Base-by-base conservation (phyloP, 2,329 filamentous ascomycete genomes). In the Microcera coccophila region DNA sequence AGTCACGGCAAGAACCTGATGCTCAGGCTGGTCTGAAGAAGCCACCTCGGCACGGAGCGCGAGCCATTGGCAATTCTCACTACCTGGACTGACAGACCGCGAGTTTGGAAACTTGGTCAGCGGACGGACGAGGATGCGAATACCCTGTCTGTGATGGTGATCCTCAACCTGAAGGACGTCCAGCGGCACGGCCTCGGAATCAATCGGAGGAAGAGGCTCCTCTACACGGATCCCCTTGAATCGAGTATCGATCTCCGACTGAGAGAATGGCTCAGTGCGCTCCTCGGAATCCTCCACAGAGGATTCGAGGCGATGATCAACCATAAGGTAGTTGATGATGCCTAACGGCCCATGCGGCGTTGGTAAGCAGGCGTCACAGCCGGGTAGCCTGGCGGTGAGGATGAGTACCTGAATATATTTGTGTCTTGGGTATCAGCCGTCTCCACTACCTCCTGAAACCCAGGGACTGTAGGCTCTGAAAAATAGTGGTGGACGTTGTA, bases 1-100 rank as follows among this genome's bases (percentile, higher is more conserved):
- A 52, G 76, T 79, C 55, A 81, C 77, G 26, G 78, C 78, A 19
- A 81, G 62, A 36, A 81, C 78, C 55, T 72, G 76, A 59, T 79
- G 73, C 48, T 72, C 69, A n/a, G 74, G 70, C 57, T 73, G 67
- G n/a, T 74, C 69, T 31, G 73, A 60, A 15, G 73, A 71, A 28
- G 74, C 69, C 28, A 75, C 69, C 57, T 79, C 75, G 47, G 76
- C 73, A 42, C 73, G 75, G 39, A 81, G 64, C 14, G 73, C 74
- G 14, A 81, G 63, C 74, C 76, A 80, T 56, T 74, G 72, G 58
- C 74, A 76, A 61, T 74, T 79, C 37, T 78, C 73, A 57, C 67
- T 75, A 19, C 72, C 75, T 17, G 76, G 76, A 49, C 75, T 78
- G 37, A 80, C 74, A 18, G 76, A 75, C 37, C 76, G 76, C 42